A percentile compares a stretch with the other conserved stretches of the same genome.
Conservation (phyloP, 352 stramenopile genomes). For the Phytophthora rubi region DNA sequence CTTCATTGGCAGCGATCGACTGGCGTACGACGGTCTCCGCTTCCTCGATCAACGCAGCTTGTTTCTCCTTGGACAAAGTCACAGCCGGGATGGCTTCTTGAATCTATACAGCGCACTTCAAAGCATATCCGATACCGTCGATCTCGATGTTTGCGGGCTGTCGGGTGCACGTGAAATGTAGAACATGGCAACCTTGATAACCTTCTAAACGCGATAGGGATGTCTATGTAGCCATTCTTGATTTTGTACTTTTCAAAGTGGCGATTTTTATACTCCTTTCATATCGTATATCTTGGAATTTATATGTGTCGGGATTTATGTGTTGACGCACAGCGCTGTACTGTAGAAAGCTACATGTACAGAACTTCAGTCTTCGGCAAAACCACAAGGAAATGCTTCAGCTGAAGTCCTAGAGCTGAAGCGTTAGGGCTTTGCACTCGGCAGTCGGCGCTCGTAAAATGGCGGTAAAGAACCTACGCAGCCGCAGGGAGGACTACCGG, state of each 20-base stretch:
- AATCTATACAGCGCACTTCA: not conserved
- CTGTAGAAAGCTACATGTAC: too few relatives aligned
- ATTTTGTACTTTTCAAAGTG: too few relatives aligned
- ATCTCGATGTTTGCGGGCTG: too few relatives aligned
- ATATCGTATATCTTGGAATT: too few relatives aligned
- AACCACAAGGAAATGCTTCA: not conserved
- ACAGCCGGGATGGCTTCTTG: conserved; percentile 28
- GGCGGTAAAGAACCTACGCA: not conserved
- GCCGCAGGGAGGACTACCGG: too few relatives aligned
- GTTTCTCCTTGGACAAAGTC: conserved; percentile 32
- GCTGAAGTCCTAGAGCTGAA: not conserved
- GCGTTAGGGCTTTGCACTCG: not conserved
- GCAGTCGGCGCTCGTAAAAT: not conserved
- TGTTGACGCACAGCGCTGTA: too few relatives aligned
- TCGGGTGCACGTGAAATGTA: too few relatives aligned
- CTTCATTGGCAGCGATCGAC: conserved; percentile 47
- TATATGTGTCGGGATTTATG: too few relatives aligned
- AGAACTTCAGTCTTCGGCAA: not conserved
- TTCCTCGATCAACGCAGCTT: conserved; percentile 41
- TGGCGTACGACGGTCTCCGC: conserved; percentile 49
- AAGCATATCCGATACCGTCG: not conserved
- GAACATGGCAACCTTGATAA: too few relatives aligned
- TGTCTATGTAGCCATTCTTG: too few relatives aligned
- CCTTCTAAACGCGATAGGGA: too few relatives aligned
- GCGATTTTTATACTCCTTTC: too few relatives aligned